Evolutionary conservation across 108 stramenopile species (phyloP), one percentile per base, ranked within the genome.

Genomic region (Nitzschia palea): DNA sequence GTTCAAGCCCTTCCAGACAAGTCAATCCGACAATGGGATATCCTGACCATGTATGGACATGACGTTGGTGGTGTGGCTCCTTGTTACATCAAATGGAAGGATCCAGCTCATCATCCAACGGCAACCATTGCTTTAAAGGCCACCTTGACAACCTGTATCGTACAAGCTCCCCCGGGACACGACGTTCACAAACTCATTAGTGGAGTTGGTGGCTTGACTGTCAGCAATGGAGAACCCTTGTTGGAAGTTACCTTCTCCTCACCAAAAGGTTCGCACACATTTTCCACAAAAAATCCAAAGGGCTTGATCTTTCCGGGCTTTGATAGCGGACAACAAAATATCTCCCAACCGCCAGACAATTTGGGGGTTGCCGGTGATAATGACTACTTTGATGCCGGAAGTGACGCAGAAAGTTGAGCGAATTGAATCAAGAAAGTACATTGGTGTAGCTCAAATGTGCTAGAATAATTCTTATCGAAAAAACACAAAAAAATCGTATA

Each of bases 11-110:
- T 55, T 18, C 52, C 40, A 32, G 70, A 71, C 29, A 48, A 35
- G 4, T 45, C 70, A 3, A 32, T 45, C 45, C 61, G 70, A 20
- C 40, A 63, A 1, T 71, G 70, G 70, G 70, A 71, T 27, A 28
- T 71, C 17, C 30, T 71, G 22, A 63, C 61, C 14, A 55, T 71
- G 53, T 71, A 71, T 52, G 70, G 62, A 1, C 70, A 71, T 53
- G 53, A 71, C 25, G 34, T 71, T n/a, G 62, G 62, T 1, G 70
- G 70, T 10, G 53, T 36, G 8, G 61, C 62, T 12, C 70, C 70
- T 5, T 52, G 32, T 22, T 71, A 63, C 31, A 53, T 71, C 2
- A 53, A 55, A 17, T 71, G 59, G 58, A 50, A 43, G 22, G 55
- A 71, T 32, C 42, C 50, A 20, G 17, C 62, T 26, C 44, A 71